Conservation (phyloP, 441 rosid genomes). For the Kokia cookei region DNA sequence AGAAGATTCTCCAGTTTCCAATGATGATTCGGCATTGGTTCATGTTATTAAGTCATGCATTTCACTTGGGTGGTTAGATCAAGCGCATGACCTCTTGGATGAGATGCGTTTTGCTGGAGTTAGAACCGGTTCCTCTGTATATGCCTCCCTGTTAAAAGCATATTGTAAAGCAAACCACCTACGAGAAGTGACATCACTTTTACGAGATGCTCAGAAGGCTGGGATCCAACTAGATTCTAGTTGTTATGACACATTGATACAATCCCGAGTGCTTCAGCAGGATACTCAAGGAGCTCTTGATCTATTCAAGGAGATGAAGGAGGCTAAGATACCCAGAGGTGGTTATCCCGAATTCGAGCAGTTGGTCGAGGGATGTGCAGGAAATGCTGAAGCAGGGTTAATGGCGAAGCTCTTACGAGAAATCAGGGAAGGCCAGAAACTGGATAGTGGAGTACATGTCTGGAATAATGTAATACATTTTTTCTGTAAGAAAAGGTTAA, state of each 20-base stretch:
- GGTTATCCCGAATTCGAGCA: constrained; percentile 60
- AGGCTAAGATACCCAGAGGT: constrained; percentile 47
- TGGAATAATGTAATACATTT: constrained; percentile 91
- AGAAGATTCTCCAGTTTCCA: constrained; percentile 59
- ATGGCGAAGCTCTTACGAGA: constrained; percentile 80
- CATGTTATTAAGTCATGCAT: constrained; percentile 73
- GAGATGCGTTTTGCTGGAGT: constrained; percentile 79
- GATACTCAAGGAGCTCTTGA: constrained; percentile 70
- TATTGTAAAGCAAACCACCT: constrained; percentile 60
- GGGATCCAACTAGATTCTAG: constrained; percentile 85
- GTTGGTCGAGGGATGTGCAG: constrained; percentile 57
- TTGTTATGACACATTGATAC: constrained; percentile 65
- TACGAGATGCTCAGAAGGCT: constrained; percentile 77
- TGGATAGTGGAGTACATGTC: constrained; percentile 70
- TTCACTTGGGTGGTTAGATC: constrained; percentile 78
- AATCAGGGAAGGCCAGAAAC: constrained; percentile 68
- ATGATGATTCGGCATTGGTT: constrained; percentile 59
- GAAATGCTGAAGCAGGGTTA: constrained; percentile 52
- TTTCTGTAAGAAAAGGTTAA: constrained; percentile 81
- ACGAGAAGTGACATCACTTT: constrained; percentile 55
- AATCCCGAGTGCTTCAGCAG: constrained; percentile 47
- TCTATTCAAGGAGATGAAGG: constrained; percentile 77
- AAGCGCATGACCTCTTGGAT: constrained; percentile 88
- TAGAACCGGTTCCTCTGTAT: constrained; percentile 59
- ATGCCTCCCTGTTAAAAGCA: constrained; percentile 66